These are phyloP conservation scores for Geosmithia morbida DNA, from an alignment of 2,329 filamentous ascomycete genomes.

Conservation along the genomic window DNA sequence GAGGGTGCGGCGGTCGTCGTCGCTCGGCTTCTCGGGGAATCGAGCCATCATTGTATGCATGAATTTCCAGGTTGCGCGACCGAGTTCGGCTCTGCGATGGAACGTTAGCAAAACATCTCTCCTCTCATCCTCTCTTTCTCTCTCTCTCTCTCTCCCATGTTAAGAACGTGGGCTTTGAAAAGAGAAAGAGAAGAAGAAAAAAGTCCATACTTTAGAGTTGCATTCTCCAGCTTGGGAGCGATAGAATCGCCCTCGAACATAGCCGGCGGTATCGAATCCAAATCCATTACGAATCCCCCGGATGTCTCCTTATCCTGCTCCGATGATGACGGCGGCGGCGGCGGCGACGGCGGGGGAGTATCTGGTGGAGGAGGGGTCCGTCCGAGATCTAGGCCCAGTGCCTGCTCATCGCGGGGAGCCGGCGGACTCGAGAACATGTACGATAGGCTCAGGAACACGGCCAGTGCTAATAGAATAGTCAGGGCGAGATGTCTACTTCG, in stretches of 20 bases:
- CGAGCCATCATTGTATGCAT: conserved; percentile 58
- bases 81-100: conserved; percentile 44
- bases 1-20: conserved; percentile 47
- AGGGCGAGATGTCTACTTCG: conserved; percentile 37
- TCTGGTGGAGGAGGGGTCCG: conserved; percentile 8
- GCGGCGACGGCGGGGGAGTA: conserved; percentile 8
- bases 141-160: too few relatives aligned
- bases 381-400: neutral
- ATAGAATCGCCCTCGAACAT: conserved; percentile 56
- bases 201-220: conserved; percentile 51
- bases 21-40: conserved; percentile 50
- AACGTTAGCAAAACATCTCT: too few relatives aligned
- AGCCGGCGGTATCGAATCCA: conserved; percentile 26
- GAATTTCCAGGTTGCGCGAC: conserved; percentile 55
- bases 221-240: conserved; percentile 70
- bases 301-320: neutral
- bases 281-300: conserved; percentile 18
- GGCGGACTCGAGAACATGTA: conserved; percentile 35
- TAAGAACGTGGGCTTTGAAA: too few relatives aligned
- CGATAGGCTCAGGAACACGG: conserved; percentile 41
- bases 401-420: conserved; percentile 4
- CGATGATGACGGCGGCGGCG: neutral
- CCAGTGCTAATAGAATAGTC: conserved; percentile 37
- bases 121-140: too few relatives aligned
- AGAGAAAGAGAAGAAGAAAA: conserved; percentile 4